These are phyloP conservation scores for Backusella tuberculispora DNA, from an alignment of 192 early-diverging fungal genomes.

Conservation along the genomic window DNA sequence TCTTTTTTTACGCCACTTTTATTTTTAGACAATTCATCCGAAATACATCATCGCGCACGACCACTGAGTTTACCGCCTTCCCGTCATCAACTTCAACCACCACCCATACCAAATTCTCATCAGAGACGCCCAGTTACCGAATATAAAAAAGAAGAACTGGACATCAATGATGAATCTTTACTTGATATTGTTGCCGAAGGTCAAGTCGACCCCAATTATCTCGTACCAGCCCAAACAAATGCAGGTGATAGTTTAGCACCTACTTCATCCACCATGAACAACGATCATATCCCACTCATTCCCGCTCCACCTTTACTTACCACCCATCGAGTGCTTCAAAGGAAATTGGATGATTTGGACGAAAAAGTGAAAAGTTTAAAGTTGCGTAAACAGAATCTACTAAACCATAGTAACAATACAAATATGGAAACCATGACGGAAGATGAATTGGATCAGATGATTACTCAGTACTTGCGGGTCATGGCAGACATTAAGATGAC, in stretches of 20 bases:
- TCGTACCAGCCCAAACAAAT: constrained; percentile 57
- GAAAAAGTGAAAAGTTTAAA: constrained; percentile 39
- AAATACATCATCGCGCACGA: constrained; percentile 12
- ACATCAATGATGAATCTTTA: constrained; percentile 6
- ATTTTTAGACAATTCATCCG: constrained; percentile 21
- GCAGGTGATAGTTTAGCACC: constrained; percentile 48
- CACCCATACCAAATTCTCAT: not conserved
- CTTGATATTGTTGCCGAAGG: constrained; percentile 53
- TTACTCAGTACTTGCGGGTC: constrained; percentile 46
- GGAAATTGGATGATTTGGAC: constrained; percentile 48
- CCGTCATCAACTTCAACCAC: not conserved
- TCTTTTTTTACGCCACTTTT: not conserved
- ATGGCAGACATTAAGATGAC: constrained; percentile 54
- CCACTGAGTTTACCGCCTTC: constrained; percentile 21
- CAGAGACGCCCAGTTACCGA: constrained; percentile 7
- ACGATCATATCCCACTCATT: constrained; percentile 64
- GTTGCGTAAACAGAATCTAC: constrained; percentile 17
- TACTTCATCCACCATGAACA: constrained; percentile 36
- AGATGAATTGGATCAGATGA: constrained; percentile 48
- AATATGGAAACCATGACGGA: constrained; percentile 34
- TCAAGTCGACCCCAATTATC: constrained; percentile 55
- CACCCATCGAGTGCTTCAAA: constrained; percentile 50
- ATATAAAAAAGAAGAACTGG: not conserved
- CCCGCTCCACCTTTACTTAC: constrained; percentile 58
- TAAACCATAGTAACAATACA: not conserved